These are phyloP conservation scores for Phymatotrichopsis omnivora DNA, from an alignment of 2,329 filamentous ascomycete genomes.

Conservation along the genomic window DNA sequence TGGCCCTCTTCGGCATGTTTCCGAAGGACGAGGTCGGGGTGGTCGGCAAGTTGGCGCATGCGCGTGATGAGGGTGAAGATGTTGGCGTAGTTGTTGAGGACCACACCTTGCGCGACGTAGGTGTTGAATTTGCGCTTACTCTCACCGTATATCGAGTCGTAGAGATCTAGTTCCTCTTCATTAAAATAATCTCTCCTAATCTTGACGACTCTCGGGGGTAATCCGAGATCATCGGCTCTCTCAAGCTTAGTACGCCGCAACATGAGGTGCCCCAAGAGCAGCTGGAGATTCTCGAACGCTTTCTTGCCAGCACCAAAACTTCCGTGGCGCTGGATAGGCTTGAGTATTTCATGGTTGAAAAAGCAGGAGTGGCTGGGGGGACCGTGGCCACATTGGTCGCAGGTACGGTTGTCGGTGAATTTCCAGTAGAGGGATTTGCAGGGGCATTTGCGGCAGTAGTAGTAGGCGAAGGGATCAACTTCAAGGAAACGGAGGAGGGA, in stretches of 20 bases:
- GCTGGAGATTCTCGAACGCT: constrained; percentile 70
- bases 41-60: constrained; percentile 95
- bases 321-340: constrained; percentile 60
- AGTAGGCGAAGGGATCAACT: constrained; percentile 78
- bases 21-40: constrained; percentile 86
- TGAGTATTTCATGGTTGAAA: constrained; percentile 91
- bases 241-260: constrained; percentile 88
- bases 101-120: constrained; percentile 85
- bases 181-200: constrained; percentile 95
- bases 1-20: constrained; percentile 78
- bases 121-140: constrained; percentile 84
- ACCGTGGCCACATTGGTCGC: constrained; percentile 28
- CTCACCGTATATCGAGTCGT: constrained; percentile 88
- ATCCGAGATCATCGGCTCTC: constrained; percentile 86
- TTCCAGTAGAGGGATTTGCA: constrained; percentile 78
- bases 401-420: constrained; percentile 26
- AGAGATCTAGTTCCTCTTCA: constrained; percentile 91
- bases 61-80: constrained; percentile 99
- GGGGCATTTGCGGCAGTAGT: constrained; percentile 79
- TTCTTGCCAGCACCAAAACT: constrained; percentile 52
- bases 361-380: constrained; percentile 46
- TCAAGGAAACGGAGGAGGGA: constrained; percentile 87
- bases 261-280: constrained; percentile 92
- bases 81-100: constrained; percentile 96
- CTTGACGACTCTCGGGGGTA: constrained; percentile 87